Base-by-base conservation (phyloP, 1,139 yeast species). In the Yarrowia galli region DNA sequence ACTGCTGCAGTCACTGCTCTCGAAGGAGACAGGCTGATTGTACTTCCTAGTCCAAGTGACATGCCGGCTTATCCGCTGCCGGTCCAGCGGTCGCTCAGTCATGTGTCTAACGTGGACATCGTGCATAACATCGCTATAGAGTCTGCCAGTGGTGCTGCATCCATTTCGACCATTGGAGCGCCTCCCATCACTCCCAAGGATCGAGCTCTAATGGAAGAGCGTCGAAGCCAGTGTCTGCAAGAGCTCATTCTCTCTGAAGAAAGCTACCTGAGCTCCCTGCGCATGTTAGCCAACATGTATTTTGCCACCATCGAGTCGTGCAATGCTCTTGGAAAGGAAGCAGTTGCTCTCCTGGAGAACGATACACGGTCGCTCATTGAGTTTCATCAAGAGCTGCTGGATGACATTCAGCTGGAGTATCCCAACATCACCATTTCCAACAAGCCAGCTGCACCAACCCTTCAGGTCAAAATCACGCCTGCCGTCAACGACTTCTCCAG, bases 371-470 rank as follows among this genome's bases (percentile, higher is more conserved):
- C 73, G 10, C 70, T 76, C 35, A 73, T 75, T 8, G 61, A 66
- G 16, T 70, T 71, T 15, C 79, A 76, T 53, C 73, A 71, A 28
- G 74, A 70, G 3, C 71, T 75, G 35, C 69, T 76, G 7, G 60
- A 69, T 6, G 71, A 71, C 3, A 68, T 76, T 32, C 71, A 71
- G 25, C 45, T 65, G n/a, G 69, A 74, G n/a, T 71, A 67, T 18
- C 71, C 73, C 36, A 46, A 48, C 45, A 48, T 61, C 46, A 38
- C 49, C 51, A 43, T 58, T n/a, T 58, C 64, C 49, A 43, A 58
- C 42, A 58, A 58, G 20, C 51, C 51, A 15, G 64, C 51, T 3
- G 64, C 64, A 0, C 64, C 64, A 9, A 58, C 64, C 8, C 36
- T 58, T 2, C 49, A 58, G 51, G 51, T 58, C 32, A 58, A 58